Evolutionary conservation across 2,329 filamentous ascomycete genomes (phyloP).

Genomic region (Penicillium sp.): DNA sequence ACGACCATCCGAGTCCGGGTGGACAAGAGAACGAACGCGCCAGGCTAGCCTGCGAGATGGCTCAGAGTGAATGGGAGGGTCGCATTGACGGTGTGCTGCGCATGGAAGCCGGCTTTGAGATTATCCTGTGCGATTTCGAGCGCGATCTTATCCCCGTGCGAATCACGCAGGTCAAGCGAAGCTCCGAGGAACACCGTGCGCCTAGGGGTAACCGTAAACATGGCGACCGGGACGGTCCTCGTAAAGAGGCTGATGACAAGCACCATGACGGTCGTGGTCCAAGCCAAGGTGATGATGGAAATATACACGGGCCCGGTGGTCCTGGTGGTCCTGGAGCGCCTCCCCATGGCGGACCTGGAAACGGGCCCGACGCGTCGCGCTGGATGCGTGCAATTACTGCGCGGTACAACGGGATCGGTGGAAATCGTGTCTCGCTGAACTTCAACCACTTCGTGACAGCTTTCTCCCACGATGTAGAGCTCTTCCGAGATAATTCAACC

Average conservation of each 20-base stretch:
- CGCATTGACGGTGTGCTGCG: slow-evolving; percentile 56
- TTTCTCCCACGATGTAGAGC: slow-evolving; percentile 37
- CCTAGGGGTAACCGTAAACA: neutral
- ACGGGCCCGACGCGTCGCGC: slow-evolving; percentile 3
- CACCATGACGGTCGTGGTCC: neutral
- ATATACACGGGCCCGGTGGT: neutral
- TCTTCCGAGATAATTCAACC: slow-evolving; percentile 31
- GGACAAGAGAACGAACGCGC: slow-evolving; percentile 46
- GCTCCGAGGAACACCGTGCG: neutral
- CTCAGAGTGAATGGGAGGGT: slow-evolving; percentile 42
- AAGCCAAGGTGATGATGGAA: neutral
- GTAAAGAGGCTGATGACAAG: neutral
- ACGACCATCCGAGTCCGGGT: neutral
- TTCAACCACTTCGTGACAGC: slow-evolving; percentile 45
- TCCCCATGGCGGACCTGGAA: slow-evolving; percentile 1
- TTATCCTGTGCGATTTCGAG: slow-evolving; percentile 59
- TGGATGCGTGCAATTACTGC: slow-evolving; percentile 23
- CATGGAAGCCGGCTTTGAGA: slow-evolving; percentile 62
- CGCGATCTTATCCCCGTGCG: slow-evolving; percentile 32
- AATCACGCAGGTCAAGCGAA: slow-evolving; percentile 23
- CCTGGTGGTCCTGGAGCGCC: neutral
- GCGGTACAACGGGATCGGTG: slow-evolving; percentile 29
- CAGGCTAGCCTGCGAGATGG: slow-evolving; percentile 48
- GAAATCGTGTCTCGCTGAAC: slow-evolving; percentile 38
- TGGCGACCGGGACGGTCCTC: neutral